A percentile compares a stretch with the other conserved stretches of the same genome.
Conservation (phyloP, 2,329 filamentous ascomycete genomes). For the Stemphylium vesicarium region DNA sequence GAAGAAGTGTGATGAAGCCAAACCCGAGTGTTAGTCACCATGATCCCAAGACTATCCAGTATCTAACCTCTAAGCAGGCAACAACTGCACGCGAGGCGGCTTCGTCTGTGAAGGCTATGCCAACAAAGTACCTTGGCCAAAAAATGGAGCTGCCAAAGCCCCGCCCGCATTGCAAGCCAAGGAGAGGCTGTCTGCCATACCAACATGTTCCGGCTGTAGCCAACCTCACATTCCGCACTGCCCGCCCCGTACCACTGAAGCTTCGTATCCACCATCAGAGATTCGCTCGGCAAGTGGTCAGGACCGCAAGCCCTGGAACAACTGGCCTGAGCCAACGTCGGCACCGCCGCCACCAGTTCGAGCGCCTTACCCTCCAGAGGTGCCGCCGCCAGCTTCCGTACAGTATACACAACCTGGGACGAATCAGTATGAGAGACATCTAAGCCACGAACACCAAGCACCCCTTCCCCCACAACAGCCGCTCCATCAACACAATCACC, state of each 20-base stretch:
- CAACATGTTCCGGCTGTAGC: conserved; percentile 27
- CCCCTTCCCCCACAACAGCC: conserved; percentile 24
- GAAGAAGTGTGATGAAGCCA: conserved; percentile 97
- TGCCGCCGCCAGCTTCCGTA: conserved; percentile 12
- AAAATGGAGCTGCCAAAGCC: conserved; percentile 67
- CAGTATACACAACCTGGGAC: conserved; percentile 33
- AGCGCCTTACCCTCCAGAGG: conserved; percentile 31
- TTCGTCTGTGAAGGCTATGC: conserved; percentile 94
- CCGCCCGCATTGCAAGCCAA: conserved; percentile 81
- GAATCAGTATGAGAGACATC: conserved; percentile 26
- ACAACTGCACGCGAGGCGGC: conserved; percentile 87
- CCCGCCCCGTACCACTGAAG: conserved; percentile 17
- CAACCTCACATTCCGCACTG: conserved; percentile 41
- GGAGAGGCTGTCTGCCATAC: conserved; percentile 56
- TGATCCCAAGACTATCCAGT: not conserved
- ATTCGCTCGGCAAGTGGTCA: conserved; percentile 22
- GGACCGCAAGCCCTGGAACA: conserved; percentile 37
- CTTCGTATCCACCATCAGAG: conserved; percentile 28
- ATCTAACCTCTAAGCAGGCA: conserved; percentile 42
- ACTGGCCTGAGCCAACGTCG: conserved; percentile 27
- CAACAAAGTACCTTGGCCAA: conserved; percentile 77
- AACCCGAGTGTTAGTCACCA: conserved; percentile 81
- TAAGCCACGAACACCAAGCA: conserved; percentile 33
- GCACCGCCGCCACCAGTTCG: conserved; percentile 27
- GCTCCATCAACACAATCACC: conserved; percentile 39